Evolutionary conservation across 345 rosid species (phyloP).

Genomic region (Linum trigynum): DNA sequence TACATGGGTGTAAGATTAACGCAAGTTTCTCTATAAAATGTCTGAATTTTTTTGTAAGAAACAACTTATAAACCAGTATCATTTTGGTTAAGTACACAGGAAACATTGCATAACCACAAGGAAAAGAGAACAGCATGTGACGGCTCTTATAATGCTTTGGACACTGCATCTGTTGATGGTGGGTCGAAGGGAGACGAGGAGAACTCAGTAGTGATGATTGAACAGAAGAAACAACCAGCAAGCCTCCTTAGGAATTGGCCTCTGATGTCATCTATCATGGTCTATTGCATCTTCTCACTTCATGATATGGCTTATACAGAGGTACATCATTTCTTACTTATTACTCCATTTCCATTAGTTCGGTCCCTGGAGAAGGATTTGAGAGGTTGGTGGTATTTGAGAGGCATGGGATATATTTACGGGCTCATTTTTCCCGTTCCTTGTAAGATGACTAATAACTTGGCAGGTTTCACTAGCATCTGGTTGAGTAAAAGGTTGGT

Average conservation of each 20-base stretch:
- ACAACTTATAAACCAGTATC: no score
- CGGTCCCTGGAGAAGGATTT: neutral
- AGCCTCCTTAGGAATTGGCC: conserved; percentile 43
- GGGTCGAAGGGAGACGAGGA: conserved; percentile 11
- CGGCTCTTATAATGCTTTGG: conserved; percentile 14
- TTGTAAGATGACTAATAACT: no score
- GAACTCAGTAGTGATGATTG: neutral
- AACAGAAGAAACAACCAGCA: conserved; percentile 8
- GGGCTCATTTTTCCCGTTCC: no score
- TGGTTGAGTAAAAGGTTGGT: no score
- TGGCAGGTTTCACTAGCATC: no score
- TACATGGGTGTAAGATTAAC: no score
- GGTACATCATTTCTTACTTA: neutral
- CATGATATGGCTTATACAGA: conserved; percentile 46
- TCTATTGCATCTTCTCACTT: conserved; percentile 41
- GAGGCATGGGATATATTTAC: neutral
- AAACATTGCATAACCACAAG: conserved; percentile 39
- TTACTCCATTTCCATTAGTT: no score
- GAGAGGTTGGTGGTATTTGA: neutral
- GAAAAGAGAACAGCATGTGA: conserved; percentile 10
- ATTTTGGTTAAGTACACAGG: conserved; percentile 22
- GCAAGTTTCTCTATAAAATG: no score
- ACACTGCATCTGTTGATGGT: conserved; percentile 4
- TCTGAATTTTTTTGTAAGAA: no score
- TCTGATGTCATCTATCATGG: conserved; percentile 34